Base-by-base conservation (phyloP, 768 basidiomycete species). In the Rhodotorula sphaerocarpa region DNA sequence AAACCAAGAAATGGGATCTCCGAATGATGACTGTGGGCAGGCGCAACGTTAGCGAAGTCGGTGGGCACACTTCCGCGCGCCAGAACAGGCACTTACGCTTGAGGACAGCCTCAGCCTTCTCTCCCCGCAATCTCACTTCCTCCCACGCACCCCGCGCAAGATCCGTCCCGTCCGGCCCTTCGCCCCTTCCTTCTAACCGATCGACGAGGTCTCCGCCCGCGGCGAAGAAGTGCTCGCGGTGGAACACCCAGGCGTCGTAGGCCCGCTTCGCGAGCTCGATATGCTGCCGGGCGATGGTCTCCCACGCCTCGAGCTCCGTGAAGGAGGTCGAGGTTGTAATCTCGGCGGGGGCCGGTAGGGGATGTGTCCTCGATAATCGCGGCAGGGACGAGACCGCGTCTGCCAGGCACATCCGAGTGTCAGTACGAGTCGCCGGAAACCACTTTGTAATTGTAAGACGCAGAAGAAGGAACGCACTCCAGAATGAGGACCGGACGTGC, bases 381-480 rank as follows among this genome's bases (percentile, higher is more conserved):
- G 63, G 63, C 9, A 65, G 50, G 39, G 63, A 65, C 12, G 63
- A 65, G 25, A 65, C 63, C 21, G 63, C 57, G 39, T 59, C 63
- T 65, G 50, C 23, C 10, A 30, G 1, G n/a, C 30, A 36, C 25
- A n/a, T 10, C 9, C 1, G 51, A 6, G 36, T 7, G 21, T 53
- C 52, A 53, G 52, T 52, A 7, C 33, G 33, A 7, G 39, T n/a
- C n/a, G n/a, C n/a, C n/a, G n/a, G n/a, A n/a, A n/a, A n/a, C n/a
- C n/a, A n/a, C n/a, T n/a, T n/a, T n/a, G n/a, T n/a, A n/a, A n/a
- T n/a, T n/a, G n/a, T n/a, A n/a, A n/a, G n/a, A n/a, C 20, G 28
- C 28, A 31, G 4, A 14, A 18, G 7, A 23, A n/a, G 18, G 41
- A 41, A 20, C 66, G 48, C 31, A 68, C 67, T 61, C 59, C 50